Evolutionary conservation across 495 filamentous ascomycete species (phyloP), one percentile per base, ranked within the genome.

Genomic region (Penicillium odoratum): DNA sequence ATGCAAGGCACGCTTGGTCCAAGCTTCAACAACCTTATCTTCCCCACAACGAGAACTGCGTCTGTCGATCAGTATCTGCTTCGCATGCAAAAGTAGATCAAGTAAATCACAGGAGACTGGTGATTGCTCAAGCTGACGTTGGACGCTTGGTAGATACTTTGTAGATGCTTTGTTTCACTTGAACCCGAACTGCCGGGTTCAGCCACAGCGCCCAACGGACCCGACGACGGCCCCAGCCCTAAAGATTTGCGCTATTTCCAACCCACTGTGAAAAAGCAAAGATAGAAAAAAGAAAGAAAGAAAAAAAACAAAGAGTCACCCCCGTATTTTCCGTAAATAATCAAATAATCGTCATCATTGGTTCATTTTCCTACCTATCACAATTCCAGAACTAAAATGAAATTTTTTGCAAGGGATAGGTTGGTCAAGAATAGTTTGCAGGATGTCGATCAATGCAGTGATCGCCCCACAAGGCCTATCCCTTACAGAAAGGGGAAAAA

Each of bases 1-100:
- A 72, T 71, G 72, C 68, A 74, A 74, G 70, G 72, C 61, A 69
- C 66, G 44, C 16, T 59, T 69, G 64, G 69, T 53, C 69, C 59
- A 56, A 67, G 65, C 66, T 61, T 60, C 54, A 59, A 50, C 67
- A 73, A 71, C 66, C 68, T 72, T 73, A 70, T 73, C 67, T 65
- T 21, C 45, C 51, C 48, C 56, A 50, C 16, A 51, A 31, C 21
- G 21, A 21, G 2, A 45, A 31, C 40, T 54, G 44, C 38, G 55
- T 33, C 36, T 33, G 61, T 56, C 57, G 55, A 56, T 60, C 57
- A 44, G 33, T 47, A 49, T 48, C 29, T 6, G 28, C 26, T 47
- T 26, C 26, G 28, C 34, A 11, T 16, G 13, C 11, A 15, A 30
- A 25, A 21, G 7, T 7, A 16, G 18, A 29, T 16, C 46, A 8